These are phyloP conservation scores for Chalara sp. DNA, from an alignment of 2,329 filamentous ascomycete species.

Conservation along the genomic window DNA sequence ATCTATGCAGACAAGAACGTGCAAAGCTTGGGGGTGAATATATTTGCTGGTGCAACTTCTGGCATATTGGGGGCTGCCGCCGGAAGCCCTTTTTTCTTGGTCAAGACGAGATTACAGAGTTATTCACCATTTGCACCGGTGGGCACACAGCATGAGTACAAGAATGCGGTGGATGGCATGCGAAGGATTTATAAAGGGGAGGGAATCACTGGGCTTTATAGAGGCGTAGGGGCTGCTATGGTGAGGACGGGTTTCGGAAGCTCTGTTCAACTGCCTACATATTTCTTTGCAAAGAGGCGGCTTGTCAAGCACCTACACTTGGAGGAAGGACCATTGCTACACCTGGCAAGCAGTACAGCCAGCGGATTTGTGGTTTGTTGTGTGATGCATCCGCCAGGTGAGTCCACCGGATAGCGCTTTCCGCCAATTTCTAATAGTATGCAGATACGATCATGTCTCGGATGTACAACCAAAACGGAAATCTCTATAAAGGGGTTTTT, in stretches of 20 bases:
- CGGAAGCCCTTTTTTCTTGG: constrained; percentile 93
- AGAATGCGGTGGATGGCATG: constrained; percentile 77
- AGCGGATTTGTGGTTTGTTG: constrained; percentile 96
- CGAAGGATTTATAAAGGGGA: constrained; percentile 71
- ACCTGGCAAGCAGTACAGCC: constrained; percentile 79
- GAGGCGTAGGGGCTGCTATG: constrained; percentile 89
- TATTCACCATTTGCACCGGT: constrained; percentile 89
- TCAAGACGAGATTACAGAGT: constrained; percentile 93
- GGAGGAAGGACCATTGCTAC: constrained; percentile 83
- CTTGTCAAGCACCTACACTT: constrained; percentile 78
- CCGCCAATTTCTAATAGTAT: constrained; percentile 5
- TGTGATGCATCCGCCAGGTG: constrained; percentile 94
- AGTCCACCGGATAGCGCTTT: constrained; percentile 21
- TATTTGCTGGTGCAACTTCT: constrained; percentile 83
- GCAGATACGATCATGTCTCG: constrained; percentile 95
- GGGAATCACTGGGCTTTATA: constrained; percentile 75
- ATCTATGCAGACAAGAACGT: constrained; percentile 66
- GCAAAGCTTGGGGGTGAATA: constrained; percentile 85
- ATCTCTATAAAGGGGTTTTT: constrained; percentile 88
- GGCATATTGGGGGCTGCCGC: constrained; percentile 89
- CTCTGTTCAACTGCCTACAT: constrained; percentile 92
- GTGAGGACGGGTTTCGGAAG: constrained; percentile 93
- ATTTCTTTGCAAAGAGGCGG: constrained; percentile 92
- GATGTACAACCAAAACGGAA: constrained; percentile 97
- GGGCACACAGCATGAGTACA: constrained; percentile 93